Evolutionary conservation across 441 rosid genomes (phyloP), one percentile per base, ranked within the genome.

Genomic region (Jatropha multifida): DNA sequence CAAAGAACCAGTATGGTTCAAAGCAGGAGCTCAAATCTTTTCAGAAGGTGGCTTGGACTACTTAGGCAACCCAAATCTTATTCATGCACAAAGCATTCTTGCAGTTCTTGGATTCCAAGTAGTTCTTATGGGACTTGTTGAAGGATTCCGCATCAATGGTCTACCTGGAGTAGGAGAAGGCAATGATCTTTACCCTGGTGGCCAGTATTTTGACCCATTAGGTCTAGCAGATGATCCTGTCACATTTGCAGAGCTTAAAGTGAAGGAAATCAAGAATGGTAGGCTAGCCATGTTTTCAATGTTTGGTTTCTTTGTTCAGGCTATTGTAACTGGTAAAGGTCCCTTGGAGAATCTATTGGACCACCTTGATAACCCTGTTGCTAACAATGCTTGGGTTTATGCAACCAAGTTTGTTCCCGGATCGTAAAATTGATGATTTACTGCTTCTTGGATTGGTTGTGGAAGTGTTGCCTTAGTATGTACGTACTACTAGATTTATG

Each of bases 1-100:
- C 94, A 95, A 95, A 82, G 99, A 92, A 72, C 95, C 97, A 26
- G 90, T 89, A 44, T 95, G 97, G 98, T 95, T 95, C 94, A 95
- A 93, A 74, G 98, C 99, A 3, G 96, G 99, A 71, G 92, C 98
- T 71, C 97, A 95, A 69, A 95, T 95, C 80, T 95, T 95, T 90
- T 88, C 98, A 0, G 96, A 95, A 83, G 98, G 99, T 20, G 97
- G 96, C 26, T 83, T 95, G 74, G 98, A 95, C 90, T 95, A 95
- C 86, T 85, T 90, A 72, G 97, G 99, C 69, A 93, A 95, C 89
- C 98, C 99, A 9, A 93, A 92, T 86, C 90, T 93, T 23, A 94
- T 93, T 74, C 97, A 95, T 69, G 99, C 98, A 65, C 97, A 95
- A 77, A 95, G 97, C 93, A 95, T 90, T 67, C 87, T 93, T 10